Evolutionary conservation across 345 rosid species (phyloP).

Genomic region (Hibiscus trionum): DNA sequence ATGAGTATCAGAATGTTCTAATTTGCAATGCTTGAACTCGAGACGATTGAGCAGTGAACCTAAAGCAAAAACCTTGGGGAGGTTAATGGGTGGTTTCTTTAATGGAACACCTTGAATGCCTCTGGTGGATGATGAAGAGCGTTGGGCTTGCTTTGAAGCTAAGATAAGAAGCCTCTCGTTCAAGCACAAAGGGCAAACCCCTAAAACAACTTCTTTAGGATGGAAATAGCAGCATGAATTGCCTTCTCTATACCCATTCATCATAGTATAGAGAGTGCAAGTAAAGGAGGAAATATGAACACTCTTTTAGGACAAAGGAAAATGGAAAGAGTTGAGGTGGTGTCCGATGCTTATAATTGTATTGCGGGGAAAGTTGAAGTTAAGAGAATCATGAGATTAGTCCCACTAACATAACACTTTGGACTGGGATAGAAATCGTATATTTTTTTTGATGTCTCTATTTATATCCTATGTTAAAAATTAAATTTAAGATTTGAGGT

Average conservation of each 20-base stretch:
- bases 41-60: constrained; percentile 69
- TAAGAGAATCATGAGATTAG: constrained; percentile 5
- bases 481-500: no score
- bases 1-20: constrained; percentile 26
- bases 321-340: background rate
- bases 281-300: background rate
- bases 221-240: constrained; percentile 66
- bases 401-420: constrained; percentile 14
- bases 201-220: constrained; percentile 53
- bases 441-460: no score
- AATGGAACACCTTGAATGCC: constrained; percentile 9
- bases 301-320: background rate
- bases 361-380: constrained; percentile 12
- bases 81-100: constrained; percentile 33
- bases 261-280: constrained; percentile 9
- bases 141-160: constrained; percentile 54
- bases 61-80: constrained; percentile 74
- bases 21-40: constrained; percentile 57
- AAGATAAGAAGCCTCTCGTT: constrained; percentile 78
- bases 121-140: constrained; percentile 24
- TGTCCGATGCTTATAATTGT: background rate
- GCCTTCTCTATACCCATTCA: constrained; percentile 57
- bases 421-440: background rate
- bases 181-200: constrained; percentile 76
- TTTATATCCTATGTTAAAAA: no score